These are phyloP conservation scores for Calamus simplicifolius DNA, from an alignment of 176 grass and related monocot genomes.

Conservation along the genomic window DNA sequence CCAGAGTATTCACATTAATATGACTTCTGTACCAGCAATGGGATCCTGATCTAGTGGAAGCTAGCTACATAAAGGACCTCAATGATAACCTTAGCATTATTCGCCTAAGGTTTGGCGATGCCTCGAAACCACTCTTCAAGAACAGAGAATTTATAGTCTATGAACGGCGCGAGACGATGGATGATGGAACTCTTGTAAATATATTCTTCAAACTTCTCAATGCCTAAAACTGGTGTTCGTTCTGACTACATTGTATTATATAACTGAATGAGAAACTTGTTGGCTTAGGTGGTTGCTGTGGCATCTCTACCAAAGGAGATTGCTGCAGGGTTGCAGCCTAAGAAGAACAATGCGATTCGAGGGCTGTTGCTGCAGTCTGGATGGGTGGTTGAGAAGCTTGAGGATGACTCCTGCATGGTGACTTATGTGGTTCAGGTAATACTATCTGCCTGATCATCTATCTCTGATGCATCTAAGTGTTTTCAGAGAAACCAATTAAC, in stretches of 20 bases:
- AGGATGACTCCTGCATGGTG: conserved; percentile 58
- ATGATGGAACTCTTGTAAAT: conserved; percentile 78
- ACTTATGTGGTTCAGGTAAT: conserved; percentile 73
- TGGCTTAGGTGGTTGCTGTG: conserved; percentile 57
- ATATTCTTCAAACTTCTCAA: neutral
- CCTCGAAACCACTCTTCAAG: conserved; percentile 53
- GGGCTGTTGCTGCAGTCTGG: conserved; percentile 84
- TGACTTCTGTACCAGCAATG: conserved; percentile 51
- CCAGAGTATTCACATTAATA: too few species aligned
- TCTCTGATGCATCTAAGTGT: neutral
- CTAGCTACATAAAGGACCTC: conserved; percentile 65
- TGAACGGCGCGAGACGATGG: conserved; percentile 90
- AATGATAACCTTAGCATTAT: conserved; percentile 83
- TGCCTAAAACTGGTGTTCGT: too few species aligned
- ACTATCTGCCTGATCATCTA: neutral
- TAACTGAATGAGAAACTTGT: too few species aligned
- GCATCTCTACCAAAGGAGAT: conserved; percentile 96
- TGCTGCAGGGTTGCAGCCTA: conserved; percentile 70
- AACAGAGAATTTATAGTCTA: conserved; percentile 86
- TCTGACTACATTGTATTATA: too few species aligned
- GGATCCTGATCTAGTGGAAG: conserved; percentile 77
- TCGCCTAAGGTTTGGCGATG: conserved; percentile 75
- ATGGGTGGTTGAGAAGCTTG: conserved; percentile 91
- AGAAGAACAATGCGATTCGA: conserved; percentile 35
- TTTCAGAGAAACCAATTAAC: too few species aligned